phyloP scores from a whole-genome alignment of 306 rosid species.

The Hylodesmum podocarpum region DNA sequence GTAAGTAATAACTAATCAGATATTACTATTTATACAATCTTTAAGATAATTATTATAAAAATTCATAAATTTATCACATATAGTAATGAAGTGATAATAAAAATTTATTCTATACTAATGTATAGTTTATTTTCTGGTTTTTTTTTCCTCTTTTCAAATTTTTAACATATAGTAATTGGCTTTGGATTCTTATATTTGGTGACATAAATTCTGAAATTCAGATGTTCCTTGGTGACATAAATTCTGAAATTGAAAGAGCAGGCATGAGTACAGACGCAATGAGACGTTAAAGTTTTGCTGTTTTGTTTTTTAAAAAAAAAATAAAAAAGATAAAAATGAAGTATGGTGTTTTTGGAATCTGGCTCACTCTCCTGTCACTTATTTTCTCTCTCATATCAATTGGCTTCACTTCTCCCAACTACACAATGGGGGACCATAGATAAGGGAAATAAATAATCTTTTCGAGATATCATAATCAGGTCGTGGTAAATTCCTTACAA shows the following conservation, averaged over 20 bases:
- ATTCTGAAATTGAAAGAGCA: slow-evolving; percentile 40
- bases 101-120: no score
- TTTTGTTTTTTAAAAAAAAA: neutral
- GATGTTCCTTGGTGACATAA: slow-evolving; percentile 41
- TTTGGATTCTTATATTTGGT: slow-evolving; percentile 40
- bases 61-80: no score
- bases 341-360: slow-evolving; percentile 50
- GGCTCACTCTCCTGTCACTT: neutral
- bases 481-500: slow-evolving; percentile 30
- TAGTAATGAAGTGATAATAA: no score
- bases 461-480: slow-evolving; percentile 10
- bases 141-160: no score
- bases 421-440: slow-evolving; percentile 43
- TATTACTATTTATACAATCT: no score
- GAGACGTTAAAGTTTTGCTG: slow-evolving; percentile 44
- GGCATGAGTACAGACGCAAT: slow-evolving; percentile 49
- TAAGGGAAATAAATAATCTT: slow-evolving; percentile 37
- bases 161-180: no score
- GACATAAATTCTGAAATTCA: slow-evolving; percentile 49
- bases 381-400: slow-evolving; percentile 50
- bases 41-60: no score
- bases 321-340: slow-evolving; percentile 1
- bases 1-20: no score
- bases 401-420: slow-evolving; percentile 50
- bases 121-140: no score